Percentiles rank a stretch among this genome's conserved stretches.
Conservation (phyloP, 306 rosid genomes). For the Fagus crenata region DNA sequence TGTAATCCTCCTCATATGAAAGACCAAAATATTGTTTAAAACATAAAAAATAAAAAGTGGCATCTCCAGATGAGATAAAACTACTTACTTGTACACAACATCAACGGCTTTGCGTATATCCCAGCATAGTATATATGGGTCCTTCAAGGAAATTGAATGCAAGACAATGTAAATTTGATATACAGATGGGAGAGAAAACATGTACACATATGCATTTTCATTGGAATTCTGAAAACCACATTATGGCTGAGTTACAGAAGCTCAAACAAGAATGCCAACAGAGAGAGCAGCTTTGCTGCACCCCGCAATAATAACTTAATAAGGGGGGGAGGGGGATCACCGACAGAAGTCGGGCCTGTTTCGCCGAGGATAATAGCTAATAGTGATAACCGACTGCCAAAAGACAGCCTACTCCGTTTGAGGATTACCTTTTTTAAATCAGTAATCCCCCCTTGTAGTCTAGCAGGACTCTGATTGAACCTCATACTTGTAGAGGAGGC, state of each 20-base stretch:
- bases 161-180: constrained; percentile 17
- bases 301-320: not conserved
- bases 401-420: too few relatives aligned
- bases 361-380: too few relatives aligned
- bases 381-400: not conserved
- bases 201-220: not conserved
- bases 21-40: constrained; percentile 3
- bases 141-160: constrained; percentile 63
- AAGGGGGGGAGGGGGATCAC: too few relatives aligned
- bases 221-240: too few relatives aligned
- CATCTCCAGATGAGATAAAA: constrained; percentile 18
- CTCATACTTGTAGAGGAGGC: too few relatives aligned
- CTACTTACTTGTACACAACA: constrained; percentile 81
- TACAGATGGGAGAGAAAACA: constrained; percentile 15
- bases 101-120: constrained; percentile 92
- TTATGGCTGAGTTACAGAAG: not conserved
- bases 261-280: not conserved
- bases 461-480: too few relatives aligned
- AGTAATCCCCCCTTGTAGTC: too few relatives aligned
- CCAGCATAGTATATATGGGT: constrained; percentile 97
- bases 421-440: too few relatives aligned
- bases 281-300: not conserved
- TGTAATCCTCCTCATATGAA: not conserved
- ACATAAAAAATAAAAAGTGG: constrained; percentile 21
- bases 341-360: too few relatives aligned